phyloP scores from a whole-genome alignment of 177 flowering plant genomes.

The Vitis hybrid region DNA sequence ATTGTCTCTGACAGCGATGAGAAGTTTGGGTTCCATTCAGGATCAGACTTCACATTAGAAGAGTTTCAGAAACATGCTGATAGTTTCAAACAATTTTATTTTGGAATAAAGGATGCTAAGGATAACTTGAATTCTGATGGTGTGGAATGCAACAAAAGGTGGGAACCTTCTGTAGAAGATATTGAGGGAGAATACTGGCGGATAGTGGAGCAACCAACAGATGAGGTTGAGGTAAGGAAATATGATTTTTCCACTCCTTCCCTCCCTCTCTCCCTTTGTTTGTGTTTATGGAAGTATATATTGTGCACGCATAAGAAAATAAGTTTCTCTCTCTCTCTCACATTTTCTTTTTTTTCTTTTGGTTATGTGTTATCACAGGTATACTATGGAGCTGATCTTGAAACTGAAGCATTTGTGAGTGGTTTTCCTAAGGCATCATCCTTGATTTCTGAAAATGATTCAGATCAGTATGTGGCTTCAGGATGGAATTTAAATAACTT shows the following conservation, averaged over 20 bases:
- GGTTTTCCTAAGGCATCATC: slow-evolving; percentile 71
- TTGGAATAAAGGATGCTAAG: slow-evolving; percentile 35
- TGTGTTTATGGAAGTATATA: background rate
- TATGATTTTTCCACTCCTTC: slow-evolving; percentile 1
- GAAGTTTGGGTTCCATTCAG: slow-evolving; percentile 82
- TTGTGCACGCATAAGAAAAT: too few species aligned
- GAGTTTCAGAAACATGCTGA: slow-evolving; percentile 65
- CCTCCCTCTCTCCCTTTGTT: background rate
- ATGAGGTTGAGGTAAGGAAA: slow-evolving; percentile 75
- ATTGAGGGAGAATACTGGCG: slow-evolving; percentile 98
- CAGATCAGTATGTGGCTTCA: slow-evolving; percentile 50
- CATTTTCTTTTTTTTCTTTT: background rate
- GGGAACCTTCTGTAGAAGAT: slow-evolving; percentile 68
- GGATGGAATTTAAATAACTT: slow-evolving; percentile 91
- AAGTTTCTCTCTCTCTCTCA: too few species aligned
- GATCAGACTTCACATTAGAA: slow-evolving; percentile 72
- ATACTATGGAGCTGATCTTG: slow-evolving; percentile 88
- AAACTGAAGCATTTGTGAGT: slow-evolving; percentile 74
- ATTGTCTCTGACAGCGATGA: slow-evolving; percentile 53
- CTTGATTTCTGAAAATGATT: slow-evolving; percentile 22
- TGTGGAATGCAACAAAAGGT: slow-evolving; percentile 19
- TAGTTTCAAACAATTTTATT: slow-evolving; percentile 61
- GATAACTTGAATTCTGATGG: slow-evolving; percentile 15
- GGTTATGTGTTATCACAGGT: slow-evolving; percentile 41
- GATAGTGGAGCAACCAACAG: slow-evolving; percentile 78